Conservation (phyloP, 1,139 yeast genomes). For the Taphrina flavorubra region DNA sequence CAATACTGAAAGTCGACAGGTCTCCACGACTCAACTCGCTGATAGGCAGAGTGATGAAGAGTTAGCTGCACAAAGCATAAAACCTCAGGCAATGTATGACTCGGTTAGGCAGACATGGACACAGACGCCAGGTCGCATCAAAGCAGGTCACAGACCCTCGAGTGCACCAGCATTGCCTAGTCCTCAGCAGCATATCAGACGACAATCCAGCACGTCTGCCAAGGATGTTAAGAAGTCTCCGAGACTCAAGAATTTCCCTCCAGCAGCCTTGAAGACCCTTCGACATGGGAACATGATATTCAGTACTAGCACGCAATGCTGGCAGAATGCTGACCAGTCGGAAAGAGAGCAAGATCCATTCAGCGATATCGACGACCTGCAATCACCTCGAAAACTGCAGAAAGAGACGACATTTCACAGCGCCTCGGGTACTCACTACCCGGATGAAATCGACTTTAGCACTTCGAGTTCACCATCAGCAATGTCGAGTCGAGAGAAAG, state of each 20-base stretch:
- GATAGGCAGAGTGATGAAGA: neutral
- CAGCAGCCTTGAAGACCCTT: constrained; percentile 23
- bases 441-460: constrained; percentile 28
- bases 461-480: neutral
- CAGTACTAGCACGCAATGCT: constrained; percentile 20
- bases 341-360: constrained; percentile 15
- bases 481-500: neutral
- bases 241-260: constrained; percentile 29
- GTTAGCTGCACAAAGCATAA: constrained; percentile 3
- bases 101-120: constrained; percentile 32
- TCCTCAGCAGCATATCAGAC: constrained; percentile 5
- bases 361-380: constrained; percentile 1
- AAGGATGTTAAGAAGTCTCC: neutral
- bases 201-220: neutral
- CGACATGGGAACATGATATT: constrained; percentile 36
- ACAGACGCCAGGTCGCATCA: constrained; percentile 21
- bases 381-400: constrained; percentile 6
- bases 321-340: constrained; percentile 20
- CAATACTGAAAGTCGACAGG: constrained; percentile 28
- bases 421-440: neutral
- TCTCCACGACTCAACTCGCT: neutral
- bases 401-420: neutral
- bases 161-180: constrained; percentile 1
- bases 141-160: neutral
- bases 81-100: constrained; percentile 20